Conservation (phyloP, 2,329 filamentous ascomycete species). For the Graphiopsis chlorocephala region DNA sequence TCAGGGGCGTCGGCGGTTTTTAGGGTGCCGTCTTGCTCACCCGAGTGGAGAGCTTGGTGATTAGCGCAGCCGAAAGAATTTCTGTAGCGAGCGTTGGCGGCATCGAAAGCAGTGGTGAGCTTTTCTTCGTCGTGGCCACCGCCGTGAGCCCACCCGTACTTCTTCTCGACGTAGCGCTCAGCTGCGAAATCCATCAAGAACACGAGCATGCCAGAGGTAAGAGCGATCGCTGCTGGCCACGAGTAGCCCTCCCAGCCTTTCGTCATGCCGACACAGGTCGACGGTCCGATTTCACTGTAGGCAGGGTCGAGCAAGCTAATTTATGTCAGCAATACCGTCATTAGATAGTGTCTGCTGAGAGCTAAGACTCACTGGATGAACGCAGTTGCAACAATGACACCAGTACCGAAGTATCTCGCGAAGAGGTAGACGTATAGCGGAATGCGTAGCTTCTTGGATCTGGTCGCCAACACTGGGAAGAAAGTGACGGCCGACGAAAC, state of each 20-base stretch:
- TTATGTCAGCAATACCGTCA: not conserved
- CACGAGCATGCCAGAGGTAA: constrained; percentile 48
- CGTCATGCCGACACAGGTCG: constrained; percentile 54
- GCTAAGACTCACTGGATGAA: constrained; percentile 42
- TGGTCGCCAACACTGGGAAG: constrained; percentile 48
- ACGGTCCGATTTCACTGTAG: constrained; percentile 32
- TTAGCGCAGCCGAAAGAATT: constrained; percentile 23
- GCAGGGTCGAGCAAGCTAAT: constrained; percentile 37
- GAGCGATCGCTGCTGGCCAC: constrained; percentile 53
- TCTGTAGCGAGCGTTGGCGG: constrained; percentile 25
- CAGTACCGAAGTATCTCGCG: constrained; percentile 47
- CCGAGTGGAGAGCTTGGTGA: constrained; percentile 43
- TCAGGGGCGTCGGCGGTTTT: not conserved
- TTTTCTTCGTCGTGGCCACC: constrained; percentile 21
- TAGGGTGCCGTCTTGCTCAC: constrained; percentile 38
- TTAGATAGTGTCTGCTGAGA: not conserved
- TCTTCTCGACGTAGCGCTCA: constrained; percentile 51
- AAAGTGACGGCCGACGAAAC: constrained; percentile 42
- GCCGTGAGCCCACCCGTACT: constrained; percentile 41
- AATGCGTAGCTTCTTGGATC: constrained; percentile 37
- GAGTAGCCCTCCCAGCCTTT: constrained; percentile 51
- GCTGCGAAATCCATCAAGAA: constrained; percentile 53
- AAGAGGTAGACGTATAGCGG: constrained; percentile 47
- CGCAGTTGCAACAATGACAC: constrained; percentile 48
- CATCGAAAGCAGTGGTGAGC: constrained; percentile 22